Base-by-base conservation (phyloP, 2,329 filamentous ascomycete species). In the Colletotrichum chrysophilum region DNA sequence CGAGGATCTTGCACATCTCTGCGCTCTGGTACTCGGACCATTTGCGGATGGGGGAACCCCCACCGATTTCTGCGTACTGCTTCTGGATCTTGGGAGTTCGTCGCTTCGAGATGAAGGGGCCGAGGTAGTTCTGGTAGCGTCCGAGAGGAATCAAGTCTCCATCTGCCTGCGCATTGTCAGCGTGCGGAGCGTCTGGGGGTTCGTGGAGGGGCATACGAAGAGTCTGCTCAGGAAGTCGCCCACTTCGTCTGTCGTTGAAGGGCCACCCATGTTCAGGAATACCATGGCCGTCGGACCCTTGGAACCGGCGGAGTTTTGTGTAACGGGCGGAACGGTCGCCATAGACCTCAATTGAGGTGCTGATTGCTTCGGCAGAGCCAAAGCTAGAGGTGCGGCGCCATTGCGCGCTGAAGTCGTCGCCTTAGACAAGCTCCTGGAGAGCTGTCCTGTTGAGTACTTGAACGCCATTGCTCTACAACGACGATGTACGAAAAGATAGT, bases 241-340 rank as follows among this genome's bases (percentile, higher is more conserved):
- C 43, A 99, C 97, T 87, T 99, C 96, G 79, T 93, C 91, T 6
- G 94, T 94, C 5, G 94, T 98, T 2, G 95, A 94, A 4, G 97
- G 97, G 0, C 97, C 97, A 76, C 97, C 97, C 97, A 99, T 99
- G 86, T 99, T 99, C 87, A 99, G 92, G 82, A 99, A 98, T 16
- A 99, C 97, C 92, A 99, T 98, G 58, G 97, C 97, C 6, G 97
- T 99, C 9, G 96, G 96, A 0, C 96, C 96, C 82, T 95, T 89
- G 56, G 89, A 90, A 14, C 90, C 91, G 1, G 91, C 91, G 8
- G 91, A 89, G 89, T 95, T 90, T 84, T 97, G 95, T 0, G 94
- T 96, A 26, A 97, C 95, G 9, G 95, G 94, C 13, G 94, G 94
- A 6, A 91, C 92, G 16, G 92, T 94, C 34, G 93, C 93, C 79